Evolutionary conservation across 2,329 filamentous ascomycete genomes (phyloP).

Genomic region (Phoma sp.): DNA sequence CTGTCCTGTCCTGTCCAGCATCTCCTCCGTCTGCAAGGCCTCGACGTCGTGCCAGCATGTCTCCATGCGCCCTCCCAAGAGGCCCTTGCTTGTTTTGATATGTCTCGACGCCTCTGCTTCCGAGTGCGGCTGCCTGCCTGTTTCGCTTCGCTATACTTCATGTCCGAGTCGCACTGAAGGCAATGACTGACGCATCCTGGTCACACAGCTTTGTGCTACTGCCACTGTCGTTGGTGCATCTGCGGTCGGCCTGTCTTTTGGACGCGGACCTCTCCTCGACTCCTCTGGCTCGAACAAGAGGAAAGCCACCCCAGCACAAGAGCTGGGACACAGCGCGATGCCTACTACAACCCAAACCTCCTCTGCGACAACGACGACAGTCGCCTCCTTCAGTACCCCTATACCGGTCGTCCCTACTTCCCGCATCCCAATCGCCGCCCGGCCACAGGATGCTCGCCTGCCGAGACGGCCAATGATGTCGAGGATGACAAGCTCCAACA

Average conservation of each 20-base stretch:
- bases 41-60: constrained; percentile 14
- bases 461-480: constrained; percentile 38
- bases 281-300: constrained; percentile 40
- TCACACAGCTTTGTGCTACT: constrained; percentile 65
- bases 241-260: constrained; percentile 63
- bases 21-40: constrained; percentile 22
- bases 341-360: constrained; percentile 36
- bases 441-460: constrained; percentile 37
- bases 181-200: constrained; percentile 46
- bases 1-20: background rate
- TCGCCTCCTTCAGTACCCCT: constrained; percentile 32
- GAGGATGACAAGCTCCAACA: constrained; percentile 42
- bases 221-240: constrained; percentile 66
- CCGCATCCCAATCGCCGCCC: constrained; percentile 34
- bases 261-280: constrained; percentile 55
- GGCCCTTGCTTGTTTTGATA: constrained; percentile 41
- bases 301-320: constrained; percentile 46
- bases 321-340: constrained; percentile 36
- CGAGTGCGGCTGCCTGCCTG: constrained; percentile 33
- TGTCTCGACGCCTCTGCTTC: constrained; percentile 30
- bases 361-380: constrained; percentile 30
- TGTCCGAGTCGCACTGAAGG: constrained; percentile 32
- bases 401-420: constrained; percentile 31
- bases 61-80: constrained; percentile 13
- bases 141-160: constrained; percentile 31